phyloP scores from a whole-genome alignment of 108 stramenopile genomes.

The Skeletonema tropicum region DNA sequence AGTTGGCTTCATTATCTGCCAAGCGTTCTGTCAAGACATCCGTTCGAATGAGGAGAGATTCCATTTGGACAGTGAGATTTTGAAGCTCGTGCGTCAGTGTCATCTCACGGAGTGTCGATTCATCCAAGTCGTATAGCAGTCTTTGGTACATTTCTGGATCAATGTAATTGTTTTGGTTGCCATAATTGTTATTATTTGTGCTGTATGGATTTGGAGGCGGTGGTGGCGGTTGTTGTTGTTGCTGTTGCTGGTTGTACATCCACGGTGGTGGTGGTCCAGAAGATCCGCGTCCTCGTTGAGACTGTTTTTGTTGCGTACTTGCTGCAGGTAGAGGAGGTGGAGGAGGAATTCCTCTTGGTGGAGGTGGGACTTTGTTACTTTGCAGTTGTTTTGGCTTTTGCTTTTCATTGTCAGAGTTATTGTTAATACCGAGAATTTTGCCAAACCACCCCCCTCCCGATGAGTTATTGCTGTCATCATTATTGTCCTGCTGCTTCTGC shows the following conservation, averaged over 20 bases:
- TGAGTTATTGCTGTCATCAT: neutral
- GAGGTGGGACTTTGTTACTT: neutral
- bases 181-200: conserved; percentile 3
- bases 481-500: neutral
- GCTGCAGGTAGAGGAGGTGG: neutral
- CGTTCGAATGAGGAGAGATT: conserved; percentile 25
- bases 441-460: conserved; percentile 8
- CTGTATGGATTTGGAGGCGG: conserved; percentile 7
- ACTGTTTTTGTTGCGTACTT: neutral
- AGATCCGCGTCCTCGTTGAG: neutral
- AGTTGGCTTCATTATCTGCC: conserved; percentile 64
- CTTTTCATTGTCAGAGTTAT: neutral
- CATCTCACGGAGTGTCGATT: conserved; percentile 51
- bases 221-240: neutral
- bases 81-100: conserved; percentile 42
- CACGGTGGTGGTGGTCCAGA: conserved; percentile 1
- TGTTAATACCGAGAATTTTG: conserved; percentile 3
- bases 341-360: conserved; percentile 5
- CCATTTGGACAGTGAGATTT: conserved; percentile 31
- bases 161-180: conserved; percentile 17
- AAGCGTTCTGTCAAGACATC: conserved; percentile 80
- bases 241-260: neutral
- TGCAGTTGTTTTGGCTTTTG: neutral
- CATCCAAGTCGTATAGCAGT: conserved; percentile 42
- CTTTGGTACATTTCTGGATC: conserved; percentile 33